A percentile compares a stretch with the other conserved stretches of the same genome.
Evolutionary conservation across 768 basidiomycete genomes (phyloP).

Genomic region (Pholiota molesta): DNA sequence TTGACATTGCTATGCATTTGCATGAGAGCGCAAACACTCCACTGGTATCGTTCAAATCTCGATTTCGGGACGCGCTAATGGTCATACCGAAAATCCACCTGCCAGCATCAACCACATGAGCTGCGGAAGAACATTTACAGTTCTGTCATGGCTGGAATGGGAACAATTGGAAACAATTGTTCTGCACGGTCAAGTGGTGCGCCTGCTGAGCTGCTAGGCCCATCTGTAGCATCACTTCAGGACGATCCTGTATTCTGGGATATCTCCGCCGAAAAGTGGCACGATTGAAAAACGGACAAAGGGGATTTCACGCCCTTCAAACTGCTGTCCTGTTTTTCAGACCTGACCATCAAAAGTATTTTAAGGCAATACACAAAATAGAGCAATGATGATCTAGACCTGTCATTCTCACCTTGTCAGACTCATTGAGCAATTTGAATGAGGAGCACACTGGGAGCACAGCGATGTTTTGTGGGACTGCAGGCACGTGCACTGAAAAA

Average conservation of each 20-base stretch:
- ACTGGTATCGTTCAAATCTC: constrained; percentile 6
- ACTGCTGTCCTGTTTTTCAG: background rate
- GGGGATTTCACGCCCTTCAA: background rate
- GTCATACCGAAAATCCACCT: constrained; percentile 3
- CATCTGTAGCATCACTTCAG: background rate
- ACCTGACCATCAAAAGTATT: background rate
- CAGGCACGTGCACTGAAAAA: constrained; percentile 11
- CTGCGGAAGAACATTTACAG: constrained; percentile 21
- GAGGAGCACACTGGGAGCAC: no score
- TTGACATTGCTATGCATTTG: constrained; percentile 8
- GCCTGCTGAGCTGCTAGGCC: constrained; percentile 5
- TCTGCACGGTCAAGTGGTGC: constrained; percentile 6
- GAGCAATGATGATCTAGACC: background rate
- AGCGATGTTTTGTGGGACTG: background rate
- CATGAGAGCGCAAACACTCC: constrained; percentile 6
- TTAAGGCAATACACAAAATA: background rate
- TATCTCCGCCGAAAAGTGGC: constrained; percentile 3
- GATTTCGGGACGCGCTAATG: constrained; percentile 3
- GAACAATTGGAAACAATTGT: constrained; percentile 10
- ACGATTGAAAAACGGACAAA: background rate
- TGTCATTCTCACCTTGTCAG: background rate
- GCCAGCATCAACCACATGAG: constrained; percentile 7
- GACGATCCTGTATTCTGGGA: background rate
- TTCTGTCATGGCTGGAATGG: constrained; percentile 27
- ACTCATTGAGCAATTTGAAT: no score